These are phyloP conservation scores for Penicillium ucsense DNA, from an alignment of 495 filamentous ascomycete species.

Conservation along the genomic window DNA sequence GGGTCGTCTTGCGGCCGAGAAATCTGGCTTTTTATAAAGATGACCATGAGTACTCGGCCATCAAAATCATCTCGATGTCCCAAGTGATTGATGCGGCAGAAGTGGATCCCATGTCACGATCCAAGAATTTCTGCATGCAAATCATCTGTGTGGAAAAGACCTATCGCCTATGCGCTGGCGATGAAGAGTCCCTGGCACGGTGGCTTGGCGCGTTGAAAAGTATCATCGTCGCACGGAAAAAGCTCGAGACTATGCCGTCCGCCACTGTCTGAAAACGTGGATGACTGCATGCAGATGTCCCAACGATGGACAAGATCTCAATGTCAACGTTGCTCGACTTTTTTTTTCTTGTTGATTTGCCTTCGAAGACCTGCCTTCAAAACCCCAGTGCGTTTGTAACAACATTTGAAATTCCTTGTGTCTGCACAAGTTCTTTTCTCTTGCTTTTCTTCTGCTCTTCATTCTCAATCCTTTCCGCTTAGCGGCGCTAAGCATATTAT, in stretches of 20 bases:
- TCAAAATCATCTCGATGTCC: slow-evolving; percentile 69
- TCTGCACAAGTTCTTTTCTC: too few species aligned
- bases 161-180: slow-evolving; percentile 73
- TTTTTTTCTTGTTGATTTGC: too few species aligned
- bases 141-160: slow-evolving; percentile 91
- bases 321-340: too few species aligned
- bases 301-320: too few species aligned
- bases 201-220: slow-evolving; percentile 90
- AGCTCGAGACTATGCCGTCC: slow-evolving; percentile 16
- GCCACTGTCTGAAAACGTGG: not conserved
- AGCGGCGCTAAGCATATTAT: too few species aligned
- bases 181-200: slow-evolving; percentile 74
- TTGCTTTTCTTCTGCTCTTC: too few species aligned
- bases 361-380: too few species aligned
- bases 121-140: slow-evolving; percentile 80
- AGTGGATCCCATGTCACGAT: slow-evolving; percentile 76
- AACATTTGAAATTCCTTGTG: too few species aligned
- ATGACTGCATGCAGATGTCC: too few species aligned
- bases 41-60: slow-evolving; percentile 80
- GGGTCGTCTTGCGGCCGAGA: slow-evolving; percentile 83
- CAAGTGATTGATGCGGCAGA: slow-evolving; percentile 88
- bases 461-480: too few species aligned
- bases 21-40: slow-evolving; percentile 89
- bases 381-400: too few species aligned
- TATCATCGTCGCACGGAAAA: slow-evolving; percentile 55